Evolutionary conservation across 805 yeast species (phyloP).

Genomic region (Candida jianshihensis): DNA sequence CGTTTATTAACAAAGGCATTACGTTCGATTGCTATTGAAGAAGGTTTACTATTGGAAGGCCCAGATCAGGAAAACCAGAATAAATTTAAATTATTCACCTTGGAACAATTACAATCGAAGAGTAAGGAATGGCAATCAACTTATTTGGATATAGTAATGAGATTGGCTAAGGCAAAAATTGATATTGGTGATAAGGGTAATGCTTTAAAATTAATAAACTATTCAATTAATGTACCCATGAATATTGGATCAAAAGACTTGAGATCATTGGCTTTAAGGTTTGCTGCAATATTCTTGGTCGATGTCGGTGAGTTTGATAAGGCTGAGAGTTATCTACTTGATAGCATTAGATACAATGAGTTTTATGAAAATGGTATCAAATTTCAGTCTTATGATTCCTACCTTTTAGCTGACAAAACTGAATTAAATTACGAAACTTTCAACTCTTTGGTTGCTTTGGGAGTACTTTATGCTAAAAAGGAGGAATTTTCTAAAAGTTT

Average conservation of each 20-base stretch:
- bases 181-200: slow-evolving; percentile 21
- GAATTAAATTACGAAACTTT: slow-evolving; percentile 17
- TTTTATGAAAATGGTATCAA: slow-evolving; percentile 13
- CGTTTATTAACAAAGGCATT: slow-evolving; percentile 25
- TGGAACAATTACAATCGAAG: slow-evolving; percentile 19
- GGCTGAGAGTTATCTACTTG: slow-evolving; percentile 25
- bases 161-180: slow-evolving; percentile 31
- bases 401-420: slow-evolving; percentile 9
- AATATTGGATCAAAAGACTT: slow-evolving; percentile 20
- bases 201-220: slow-evolving; percentile 21
- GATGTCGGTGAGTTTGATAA: slow-evolving; percentile 13
- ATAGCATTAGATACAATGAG: slow-evolving; percentile 23
- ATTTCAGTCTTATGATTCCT: slow-evolving; percentile 14
- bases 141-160: slow-evolving; percentile 32
- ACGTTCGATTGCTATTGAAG: slow-evolving; percentile 24
- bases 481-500: slow-evolving; percentile 20
- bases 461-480: slow-evolving; percentile 16
- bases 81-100: slow-evolving; percentile 17
- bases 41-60: slow-evolving; percentile 20
- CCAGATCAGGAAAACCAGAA: slow-evolving; percentile 10
- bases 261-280: slow-evolving; percentile 25
- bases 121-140: slow-evolving; percentile 24
- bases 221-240: slow-evolving; percentile 25
- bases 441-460: slow-evolving; percentile 20
- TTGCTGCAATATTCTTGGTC: slow-evolving; percentile 27